Percentiles rank a stretch among this genome's conserved stretches.
These are phyloP conservation scores for Eucalyptus erythrocorys DNA, from an alignment of 345 rosid species.

Conservation along the genomic window DNA sequence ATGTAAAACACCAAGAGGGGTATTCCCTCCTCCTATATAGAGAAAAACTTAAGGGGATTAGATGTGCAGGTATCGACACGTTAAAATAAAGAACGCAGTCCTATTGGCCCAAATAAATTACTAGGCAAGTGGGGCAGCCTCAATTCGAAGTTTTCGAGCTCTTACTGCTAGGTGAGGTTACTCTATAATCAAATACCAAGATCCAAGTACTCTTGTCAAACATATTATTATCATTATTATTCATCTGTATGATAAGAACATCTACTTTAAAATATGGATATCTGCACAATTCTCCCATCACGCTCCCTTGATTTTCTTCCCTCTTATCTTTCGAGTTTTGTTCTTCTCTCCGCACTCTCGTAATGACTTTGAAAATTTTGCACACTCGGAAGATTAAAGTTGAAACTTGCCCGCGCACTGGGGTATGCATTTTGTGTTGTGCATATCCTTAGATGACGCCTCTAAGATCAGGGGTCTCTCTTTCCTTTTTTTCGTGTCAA, in stretches of 20 bases:
- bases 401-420: not conserved
- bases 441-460: not conserved
- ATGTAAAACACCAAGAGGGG: too few relatives aligned
- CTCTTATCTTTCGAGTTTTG: not conserved
- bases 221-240: too few relatives aligned
- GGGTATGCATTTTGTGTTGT: not conserved
- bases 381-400: not conserved
- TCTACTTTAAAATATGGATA: not conserved
- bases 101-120: accelerated
- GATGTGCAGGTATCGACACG: accelerated
- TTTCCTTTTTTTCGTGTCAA: not conserved
- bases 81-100: accelerated
- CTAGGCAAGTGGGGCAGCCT: too few relatives aligned
- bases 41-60: accelerated
- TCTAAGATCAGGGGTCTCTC: not conserved
- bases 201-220: not conserved
- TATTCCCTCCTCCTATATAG: too few relatives aligned
- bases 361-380: not conserved
- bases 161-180: too few relatives aligned
- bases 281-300: not conserved
- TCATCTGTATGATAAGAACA: not conserved
- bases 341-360: not conserved
- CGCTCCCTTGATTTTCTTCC: not conserved
- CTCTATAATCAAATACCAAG: too few relatives aligned
- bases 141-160: accelerated